Evolutionary conservation across 1,284 basidiomycete species (phyloP).

Genomic region (Mycena citricolor): DNA sequence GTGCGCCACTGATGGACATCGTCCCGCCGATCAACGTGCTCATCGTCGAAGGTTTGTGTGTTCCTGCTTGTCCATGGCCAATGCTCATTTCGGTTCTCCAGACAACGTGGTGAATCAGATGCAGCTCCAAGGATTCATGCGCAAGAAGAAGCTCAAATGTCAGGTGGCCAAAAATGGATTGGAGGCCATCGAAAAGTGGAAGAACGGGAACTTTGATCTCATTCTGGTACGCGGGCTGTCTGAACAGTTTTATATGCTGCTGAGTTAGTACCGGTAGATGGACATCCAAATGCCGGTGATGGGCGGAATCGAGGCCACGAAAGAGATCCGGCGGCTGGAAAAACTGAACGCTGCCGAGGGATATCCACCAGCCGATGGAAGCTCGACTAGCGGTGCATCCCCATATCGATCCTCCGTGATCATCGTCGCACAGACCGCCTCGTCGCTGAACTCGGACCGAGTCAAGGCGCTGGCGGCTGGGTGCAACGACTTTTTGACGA

Average conservation of each 20-base stretch:
- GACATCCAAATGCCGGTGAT: slow-evolving; percentile 99
- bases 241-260: slow-evolving; percentile 32
- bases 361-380: slow-evolving; percentile 58
- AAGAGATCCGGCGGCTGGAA: slow-evolving; percentile 91
- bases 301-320: slow-evolving; percentile 97
- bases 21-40: slow-evolving; percentile 94
- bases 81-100: slow-evolving; percentile 47
- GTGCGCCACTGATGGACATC: slow-evolving; percentile 50
- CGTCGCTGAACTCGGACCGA: slow-evolving; percentile 89
- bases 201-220: slow-evolving; percentile 90
- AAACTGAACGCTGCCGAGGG: slow-evolving; percentile 66
- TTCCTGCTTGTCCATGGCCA: slow-evolving; percentile 46
- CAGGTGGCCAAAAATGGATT: slow-evolving; percentile 93
- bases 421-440: slow-evolving; percentile 97
- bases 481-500: slow-evolving; percentile 98
- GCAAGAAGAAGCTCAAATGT: slow-evolving; percentile 94
- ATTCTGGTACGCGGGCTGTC: slow-evolving; percentile 71
- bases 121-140: slow-evolving; percentile 95
- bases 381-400: slow-evolving; percentile 49
- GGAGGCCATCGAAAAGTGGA: slow-evolving; percentile 97
- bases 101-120: slow-evolving; percentile 99
- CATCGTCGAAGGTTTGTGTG: slow-evolving; percentile 84
- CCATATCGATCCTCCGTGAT: slow-evolving; percentile 94
- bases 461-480: slow-evolving; percentile 95
- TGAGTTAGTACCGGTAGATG: slow-evolving; percentile 63